These are phyloP conservation scores for Ceraceosorus bombacis DNA, from an alignment of 1,284 basidiomycete species.

Conservation along the genomic window DNA sequence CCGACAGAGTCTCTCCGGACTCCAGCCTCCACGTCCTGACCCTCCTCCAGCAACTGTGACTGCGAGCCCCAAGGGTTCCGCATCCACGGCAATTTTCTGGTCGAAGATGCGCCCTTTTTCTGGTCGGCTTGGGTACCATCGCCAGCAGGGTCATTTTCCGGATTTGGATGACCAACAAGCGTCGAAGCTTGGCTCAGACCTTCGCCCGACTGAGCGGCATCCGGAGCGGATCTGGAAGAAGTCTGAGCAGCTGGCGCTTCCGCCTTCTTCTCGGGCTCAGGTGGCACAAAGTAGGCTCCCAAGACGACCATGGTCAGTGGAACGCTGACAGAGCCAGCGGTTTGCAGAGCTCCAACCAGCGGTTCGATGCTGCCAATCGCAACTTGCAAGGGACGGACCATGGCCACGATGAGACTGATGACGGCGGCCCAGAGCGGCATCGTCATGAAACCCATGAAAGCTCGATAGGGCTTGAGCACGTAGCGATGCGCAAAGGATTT, in stretches of 20 bases:
- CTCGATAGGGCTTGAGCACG: constrained; percentile 39
- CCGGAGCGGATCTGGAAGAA: background rate
- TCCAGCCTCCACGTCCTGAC: too few species aligned
- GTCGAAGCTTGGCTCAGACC: background rate
- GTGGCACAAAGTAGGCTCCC: constrained; percentile 68
- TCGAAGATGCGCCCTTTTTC: background rate
- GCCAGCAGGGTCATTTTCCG: too few species aligned
- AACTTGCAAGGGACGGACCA: constrained; percentile 60
- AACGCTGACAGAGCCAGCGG: constrained; percentile 53
- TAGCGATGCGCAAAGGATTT: constrained; percentile 2
- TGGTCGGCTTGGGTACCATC: background rate
- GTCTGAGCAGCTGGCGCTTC: background rate
- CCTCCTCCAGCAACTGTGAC: too few species aligned
- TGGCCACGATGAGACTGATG: constrained; percentile 70
- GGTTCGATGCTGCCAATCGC: constrained; percentile 46
- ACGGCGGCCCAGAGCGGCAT: constrained; percentile 58
- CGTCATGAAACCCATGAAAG: constrained; percentile 73
- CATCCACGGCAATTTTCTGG: background rate
- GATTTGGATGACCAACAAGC: background rate
- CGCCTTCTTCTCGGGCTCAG: background rate
- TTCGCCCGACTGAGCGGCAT: background rate
- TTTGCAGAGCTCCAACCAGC: constrained; percentile 50
- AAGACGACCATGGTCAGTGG: constrained; percentile 84
- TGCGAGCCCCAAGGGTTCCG: background rate
- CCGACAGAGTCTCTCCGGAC: too few species aligned